Percentiles rank a stretch among this genome's conserved stretches.
Conservation (phyloP, 2,329 filamentous ascomycete species). For the Lachnellula cervina region DNA sequence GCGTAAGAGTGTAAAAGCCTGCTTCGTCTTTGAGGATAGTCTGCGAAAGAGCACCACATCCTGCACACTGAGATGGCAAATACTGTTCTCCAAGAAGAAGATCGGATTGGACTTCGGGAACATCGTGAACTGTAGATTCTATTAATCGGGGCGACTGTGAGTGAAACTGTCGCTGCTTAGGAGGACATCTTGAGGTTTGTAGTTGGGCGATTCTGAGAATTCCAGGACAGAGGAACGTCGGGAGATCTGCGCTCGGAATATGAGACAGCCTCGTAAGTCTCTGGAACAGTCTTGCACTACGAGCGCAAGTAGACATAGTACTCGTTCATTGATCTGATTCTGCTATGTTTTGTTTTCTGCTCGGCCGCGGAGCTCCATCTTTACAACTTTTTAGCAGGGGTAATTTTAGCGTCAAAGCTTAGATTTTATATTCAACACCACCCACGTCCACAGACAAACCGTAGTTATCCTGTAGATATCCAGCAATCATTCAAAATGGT, state of each 20-base stretch:
- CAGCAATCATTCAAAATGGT: conserved; percentile 40
- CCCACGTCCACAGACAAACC: conserved; percentile 1
- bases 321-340: neutral
- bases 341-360: neutral
- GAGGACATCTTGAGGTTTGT: neutral
- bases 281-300: conserved; percentile 12
- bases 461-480: neutral
- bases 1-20: conserved; percentile 51
- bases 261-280: conserved; percentile 14
- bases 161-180: conserved; percentile 5
- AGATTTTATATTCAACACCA: conserved; percentile 19
- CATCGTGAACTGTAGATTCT: neutral
- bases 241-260: conserved; percentile 35
- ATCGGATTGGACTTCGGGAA: neutral
- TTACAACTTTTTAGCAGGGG: conserved; percentile 23
- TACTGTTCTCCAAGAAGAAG: neutral
- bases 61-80: conserved; percentile 55
- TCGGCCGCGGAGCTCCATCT: neutral
- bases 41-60: conserved; percentile 62
- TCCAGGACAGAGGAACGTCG: conserved; percentile 46
- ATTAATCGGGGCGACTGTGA: conserved; percentile 7
- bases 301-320: conserved; percentile 11
- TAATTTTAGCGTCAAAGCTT: conserved; percentile 23
- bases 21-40: conserved; percentile 45
- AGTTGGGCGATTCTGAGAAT: conserved; percentile 18